phyloP scores from a whole-genome alignment of 805 yeast species.

The Saccharomyces eubayanus region DNA sequence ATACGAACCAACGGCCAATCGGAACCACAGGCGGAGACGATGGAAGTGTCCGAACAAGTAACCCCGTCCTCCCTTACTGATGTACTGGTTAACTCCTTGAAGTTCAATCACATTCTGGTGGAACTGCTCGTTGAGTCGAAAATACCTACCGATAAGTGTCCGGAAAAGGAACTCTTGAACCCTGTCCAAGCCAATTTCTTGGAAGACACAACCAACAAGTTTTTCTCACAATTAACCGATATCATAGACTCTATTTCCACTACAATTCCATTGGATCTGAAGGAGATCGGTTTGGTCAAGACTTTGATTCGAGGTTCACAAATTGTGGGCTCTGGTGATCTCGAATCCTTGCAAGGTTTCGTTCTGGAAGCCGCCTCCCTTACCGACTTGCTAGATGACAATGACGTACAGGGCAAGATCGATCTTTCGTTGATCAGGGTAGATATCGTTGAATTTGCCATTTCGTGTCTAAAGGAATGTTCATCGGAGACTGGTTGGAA shows the following conservation, averaged over 20 bases:
- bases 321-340: conserved; percentile 5
- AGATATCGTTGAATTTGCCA: conserved; percentile 14
- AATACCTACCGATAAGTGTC: background rate
- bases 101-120: conserved; percentile 14
- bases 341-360: conserved; percentile 5
- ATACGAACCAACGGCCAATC: conserved; percentile 3
- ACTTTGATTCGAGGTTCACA: conserved; percentile 13
- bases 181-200: conserved; percentile 16
- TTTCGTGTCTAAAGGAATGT: conserved; percentile 7
- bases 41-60: conserved; percentile 25
- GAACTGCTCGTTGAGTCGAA: conserved; percentile 15
- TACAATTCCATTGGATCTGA: background rate
- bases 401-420: background rate
- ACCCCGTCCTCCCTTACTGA: conserved; percentile 20
- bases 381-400: background rate
- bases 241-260: conserved; percentile 5
- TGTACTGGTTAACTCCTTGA: conserved; percentile 13
- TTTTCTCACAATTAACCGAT: conserved; percentile 14
- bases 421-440: conserved; percentile 13
- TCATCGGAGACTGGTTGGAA: conserved; percentile 13
- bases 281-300: conserved; percentile 10
- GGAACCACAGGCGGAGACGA: conserved; percentile 9
- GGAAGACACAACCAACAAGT: conserved; percentile 12
- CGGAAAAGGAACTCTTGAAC: conserved; percentile 6
- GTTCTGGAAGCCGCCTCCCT: background rate